Base-by-base conservation (phyloP, 257 asterid species). In the Cruciata laevipes region DNA sequence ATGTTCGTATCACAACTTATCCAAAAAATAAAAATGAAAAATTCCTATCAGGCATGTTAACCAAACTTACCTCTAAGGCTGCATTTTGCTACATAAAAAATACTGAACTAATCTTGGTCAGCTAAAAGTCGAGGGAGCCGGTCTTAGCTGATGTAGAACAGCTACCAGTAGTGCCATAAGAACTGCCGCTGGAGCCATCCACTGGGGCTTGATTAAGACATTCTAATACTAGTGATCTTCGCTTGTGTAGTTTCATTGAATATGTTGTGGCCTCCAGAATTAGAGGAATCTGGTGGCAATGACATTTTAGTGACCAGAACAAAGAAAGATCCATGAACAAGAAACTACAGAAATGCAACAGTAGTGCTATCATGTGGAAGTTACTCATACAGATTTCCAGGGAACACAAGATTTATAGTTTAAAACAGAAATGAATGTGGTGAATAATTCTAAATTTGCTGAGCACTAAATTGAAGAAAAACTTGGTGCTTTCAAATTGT, bases 201-300 rank as follows among this genome's bases (percentile, higher is more conserved):
- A 94, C 93, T 0, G 97, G 97, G 49, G 99, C 99, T 79, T 90
- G 99, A 85, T 90, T 90, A 40, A 88, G 84, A 73, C 96, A 85
- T 71, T 94, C 97, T 80, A 94, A 73, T 69, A 70, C 31, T 52
- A 94, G 74, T 38, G 84, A 76, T 74, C 93, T 80, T 70, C 96
- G 80, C 79, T 81, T 94, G 52, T 83, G 85, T 79, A 90, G 79
- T 80, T 90, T 94, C 80, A 94, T 86, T 13, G 99, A 94, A 73
- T 78, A 94, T 71, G 95, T 94, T 44, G 89, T 85, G 52, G 93
- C 85, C 77, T 85, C 99, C 47, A 88, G 73, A 82, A 86, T 79
- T 24, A 81, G 80, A 51, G 97, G 98, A 57, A 88, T 96, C 99
- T 93, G 89, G 31, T 52, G 69, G 23, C 24, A 6, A 27, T 68